A percentile compares a stretch with the other conserved stretches of the same genome.
These are phyloP conservation scores for Hanseniaspora lindneri DNA, from an alignment of 805 yeast species.

Conservation along the genomic window DNA sequence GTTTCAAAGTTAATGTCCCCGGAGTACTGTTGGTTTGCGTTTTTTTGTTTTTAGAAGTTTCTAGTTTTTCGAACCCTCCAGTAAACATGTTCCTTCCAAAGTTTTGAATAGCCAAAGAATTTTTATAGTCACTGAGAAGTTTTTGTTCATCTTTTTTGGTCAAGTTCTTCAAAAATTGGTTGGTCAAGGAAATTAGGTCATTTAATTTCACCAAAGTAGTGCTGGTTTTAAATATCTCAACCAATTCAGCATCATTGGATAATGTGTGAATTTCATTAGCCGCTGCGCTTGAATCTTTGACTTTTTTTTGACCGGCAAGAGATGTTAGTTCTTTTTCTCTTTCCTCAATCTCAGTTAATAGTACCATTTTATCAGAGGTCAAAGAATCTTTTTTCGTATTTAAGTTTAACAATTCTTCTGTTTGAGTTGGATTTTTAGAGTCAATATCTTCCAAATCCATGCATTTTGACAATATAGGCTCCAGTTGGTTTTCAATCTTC, in stretches of 20 bases:
- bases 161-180: not conserved
- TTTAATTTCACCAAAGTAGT: not conserved
- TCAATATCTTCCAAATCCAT: slow-evolving; percentile 29
- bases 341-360: not conserved
- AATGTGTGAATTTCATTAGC: no score
- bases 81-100: slow-evolving; percentile 25
- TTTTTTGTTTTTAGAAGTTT: not conserved
- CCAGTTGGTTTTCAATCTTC: slow-evolving; percentile 19
- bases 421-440: slow-evolving; percentile 24
- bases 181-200: not conserved
- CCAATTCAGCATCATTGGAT: no score
- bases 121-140: slow-evolving; percentile 21
- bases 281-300: not conserved
- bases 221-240: not conserved
- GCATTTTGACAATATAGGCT: slow-evolving; percentile 29
- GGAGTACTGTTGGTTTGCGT: not conserved
- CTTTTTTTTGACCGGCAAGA: not conserved
- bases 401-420: slow-evolving; percentile 22
- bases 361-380: slow-evolving; percentile 19
- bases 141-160: not conserved
- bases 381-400: slow-evolving; percentile 26
- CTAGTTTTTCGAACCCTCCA: slow-evolving; percentile 18
- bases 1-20: no score
- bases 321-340: not conserved
- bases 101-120: slow-evolving; percentile 20